Conservation (phyloP, 2,329 filamentous ascomycete genomes). For the Chrysoporthe deuterocubensis region DNA sequence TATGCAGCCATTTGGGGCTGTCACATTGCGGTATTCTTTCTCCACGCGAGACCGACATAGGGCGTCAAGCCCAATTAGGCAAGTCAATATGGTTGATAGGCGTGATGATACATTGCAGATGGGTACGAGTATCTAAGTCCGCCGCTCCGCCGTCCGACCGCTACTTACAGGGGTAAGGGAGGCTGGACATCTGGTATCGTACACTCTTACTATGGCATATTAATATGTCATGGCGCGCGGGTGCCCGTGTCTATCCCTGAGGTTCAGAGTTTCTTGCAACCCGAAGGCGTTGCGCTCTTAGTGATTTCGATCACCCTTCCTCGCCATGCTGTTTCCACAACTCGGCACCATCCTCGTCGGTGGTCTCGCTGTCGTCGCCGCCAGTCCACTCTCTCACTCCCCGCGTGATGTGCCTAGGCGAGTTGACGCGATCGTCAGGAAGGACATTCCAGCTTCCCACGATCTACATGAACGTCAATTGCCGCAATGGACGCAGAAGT, state of each 20-base stretch:
- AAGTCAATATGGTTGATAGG: not conserved
- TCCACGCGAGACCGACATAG: not conserved
- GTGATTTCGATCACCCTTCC: not conserved
- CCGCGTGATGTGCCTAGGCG: conserved; percentile 14
- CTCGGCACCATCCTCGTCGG: conserved; percentile 18
- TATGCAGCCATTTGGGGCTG: not conserved
- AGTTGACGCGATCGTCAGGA: conserved; percentile 18
- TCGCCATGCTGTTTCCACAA: conserved; percentile 14
- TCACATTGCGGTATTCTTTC: not conserved
- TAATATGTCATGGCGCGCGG: not conserved
- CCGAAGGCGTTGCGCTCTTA: not conserved
- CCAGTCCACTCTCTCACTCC: conserved; percentile 15
- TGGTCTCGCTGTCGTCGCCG: conserved; percentile 13
- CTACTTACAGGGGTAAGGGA: not conserved
- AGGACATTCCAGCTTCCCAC: conserved; percentile 32
- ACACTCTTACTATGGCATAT: not conserved
- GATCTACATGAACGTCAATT: conserved; percentile 36
- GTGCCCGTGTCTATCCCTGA: not conserved
- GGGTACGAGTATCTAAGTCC: not conserved
- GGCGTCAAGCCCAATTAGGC: not conserved
- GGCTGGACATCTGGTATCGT: not conserved
- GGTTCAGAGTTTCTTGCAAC: not conserved
- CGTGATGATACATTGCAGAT: not conserved
- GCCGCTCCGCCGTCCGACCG: not conserved
- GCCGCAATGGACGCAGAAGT: conserved; percentile 33